phyloP scores from a whole-genome alignment of 1,284 basidiomycete species.

The Retiboletus flavoniger region DNA sequence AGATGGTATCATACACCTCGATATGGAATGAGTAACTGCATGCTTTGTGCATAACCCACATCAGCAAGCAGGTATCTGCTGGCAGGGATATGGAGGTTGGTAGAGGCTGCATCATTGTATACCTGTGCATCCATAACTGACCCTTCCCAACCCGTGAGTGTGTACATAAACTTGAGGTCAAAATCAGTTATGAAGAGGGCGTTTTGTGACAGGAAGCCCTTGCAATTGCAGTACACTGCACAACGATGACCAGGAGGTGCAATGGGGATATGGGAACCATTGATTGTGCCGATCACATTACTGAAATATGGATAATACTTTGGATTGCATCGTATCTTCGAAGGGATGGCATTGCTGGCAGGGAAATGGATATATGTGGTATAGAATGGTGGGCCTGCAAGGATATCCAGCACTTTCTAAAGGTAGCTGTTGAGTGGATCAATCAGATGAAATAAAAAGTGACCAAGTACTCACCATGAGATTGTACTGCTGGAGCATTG shows the following conservation, averaged over 20 bases:
- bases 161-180: constrained; percentile 4
- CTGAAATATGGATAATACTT: constrained; percentile 3
- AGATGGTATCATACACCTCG: not conserved
- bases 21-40: not conserved
- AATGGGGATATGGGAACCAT: not conserved
- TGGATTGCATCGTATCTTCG: not conserved
- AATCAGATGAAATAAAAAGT: not conserved
- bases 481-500: too few species aligned
- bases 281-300: not conserved
- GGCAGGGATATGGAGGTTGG: constrained; percentile 1
- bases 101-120: not conserved
- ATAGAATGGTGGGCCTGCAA: not conserved
- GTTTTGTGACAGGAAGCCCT: constrained; percentile 29
- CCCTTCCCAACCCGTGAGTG: constrained; percentile 9
- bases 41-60: not conserved
- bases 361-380: not conserved
- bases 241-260: not conserved
- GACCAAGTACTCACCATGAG: too few species aligned
- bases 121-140: constrained; percentile 12
- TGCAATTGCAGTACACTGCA: constrained; percentile 15
- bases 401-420: not conserved
- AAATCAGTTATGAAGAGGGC: constrained; percentile 22
- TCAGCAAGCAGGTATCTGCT: constrained; percentile 17
- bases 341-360: too few species aligned
- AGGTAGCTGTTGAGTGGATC: not conserved